Base-by-base conservation (phyloP, 768 basidiomycete species). In the Russula compacta region DNA sequence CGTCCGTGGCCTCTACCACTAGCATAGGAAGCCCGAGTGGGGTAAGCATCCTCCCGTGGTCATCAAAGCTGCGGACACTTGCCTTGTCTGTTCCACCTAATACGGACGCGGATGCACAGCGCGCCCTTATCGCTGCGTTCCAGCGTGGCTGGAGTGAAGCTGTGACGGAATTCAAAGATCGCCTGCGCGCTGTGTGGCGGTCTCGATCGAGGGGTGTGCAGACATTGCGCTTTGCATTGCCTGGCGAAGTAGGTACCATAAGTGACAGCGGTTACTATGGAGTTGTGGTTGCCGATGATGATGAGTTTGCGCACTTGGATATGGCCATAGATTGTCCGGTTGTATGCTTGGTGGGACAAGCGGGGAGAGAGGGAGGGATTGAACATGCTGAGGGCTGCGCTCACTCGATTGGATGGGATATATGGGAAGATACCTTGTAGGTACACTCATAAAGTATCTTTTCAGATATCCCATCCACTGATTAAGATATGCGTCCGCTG, bases 121-220 rank as follows among this genome's bases (percentile, higher is more conserved):
- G 70, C 8, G 69, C 67, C 38, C 77, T 85, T 48, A 73, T 76
- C 11, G 69, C 69, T 1, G 79, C 81, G 64, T 90, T 88, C 66
- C 76, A 76, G 67, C 74, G 71, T 29, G 87, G 86, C 14, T 88
- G 86, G 86, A 69, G 71, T 2, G 80, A 83, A 64, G 87, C 86
- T 5, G 66, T 87, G 49, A 70, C 73, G 15, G 78, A 79, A 50
- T 72, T 88, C 24, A 76, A 80, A 33, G 70, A 68, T 6, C 73
- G 83, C 58, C 64, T 83, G 56, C 67, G 67, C 51, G 72, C 76
- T 7, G 58, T 35, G 11, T 35, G 36, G 7, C 51, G 12, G 63
- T 82, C 80, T 32, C 79, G 77, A 66, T 70, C 64, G 44, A 80
- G 81, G 60, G 79, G 79, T 0, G 62, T 76, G 36, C 73, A 72